Evolutionary conservation across 768 basidiomycete species (phyloP).

Genomic region (Asterophora parasitica): DNA sequence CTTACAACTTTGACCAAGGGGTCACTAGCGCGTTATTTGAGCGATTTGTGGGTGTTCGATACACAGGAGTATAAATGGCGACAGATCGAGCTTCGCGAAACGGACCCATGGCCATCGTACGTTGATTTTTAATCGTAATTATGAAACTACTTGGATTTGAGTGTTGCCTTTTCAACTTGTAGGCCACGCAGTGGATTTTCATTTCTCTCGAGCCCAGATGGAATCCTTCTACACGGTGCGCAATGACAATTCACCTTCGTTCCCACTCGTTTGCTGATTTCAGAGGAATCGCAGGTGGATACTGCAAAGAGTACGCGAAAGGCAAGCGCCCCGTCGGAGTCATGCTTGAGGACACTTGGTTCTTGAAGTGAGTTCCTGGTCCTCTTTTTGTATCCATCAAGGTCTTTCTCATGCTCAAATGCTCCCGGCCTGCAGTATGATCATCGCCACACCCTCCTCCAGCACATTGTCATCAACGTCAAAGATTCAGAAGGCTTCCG

Average conservation of each 20-base stretch:
- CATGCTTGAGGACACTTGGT: constrained; percentile 91
- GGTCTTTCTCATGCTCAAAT: neutral
- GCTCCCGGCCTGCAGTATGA: neutral
- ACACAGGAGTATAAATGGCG: constrained; percentile 85
- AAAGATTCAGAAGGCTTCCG: constrained; percentile 32
- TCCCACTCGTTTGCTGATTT: neutral
- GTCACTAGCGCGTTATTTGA: constrained; percentile 65
- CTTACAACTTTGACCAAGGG: neutral
- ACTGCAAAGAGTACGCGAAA: constrained; percentile 85
- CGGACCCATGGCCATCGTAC: constrained; percentile 69
- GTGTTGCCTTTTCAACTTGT: neutral
- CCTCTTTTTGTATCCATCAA: neutral
- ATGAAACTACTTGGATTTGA: neutral
- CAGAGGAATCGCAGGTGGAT: constrained; percentile 55
- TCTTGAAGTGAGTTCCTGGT: constrained; percentile 52
- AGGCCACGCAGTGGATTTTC: constrained; percentile 83
- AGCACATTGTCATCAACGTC: constrained; percentile 14
- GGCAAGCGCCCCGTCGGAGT: constrained; percentile 81
- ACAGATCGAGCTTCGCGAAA: constrained; percentile 68
- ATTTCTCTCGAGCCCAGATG: constrained; percentile 72
- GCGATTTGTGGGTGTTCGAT: constrained; percentile 84
- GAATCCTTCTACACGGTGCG: constrained; percentile 73
- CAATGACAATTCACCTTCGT: neutral
- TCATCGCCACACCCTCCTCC: constrained; percentile 19
- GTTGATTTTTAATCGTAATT: constrained; percentile 17